Evolutionary conservation across 2,329 filamentous ascomycete genomes (phyloP), one percentile per base, ranked within the genome.

Genomic region (Colletotrichum siamense): DNA sequence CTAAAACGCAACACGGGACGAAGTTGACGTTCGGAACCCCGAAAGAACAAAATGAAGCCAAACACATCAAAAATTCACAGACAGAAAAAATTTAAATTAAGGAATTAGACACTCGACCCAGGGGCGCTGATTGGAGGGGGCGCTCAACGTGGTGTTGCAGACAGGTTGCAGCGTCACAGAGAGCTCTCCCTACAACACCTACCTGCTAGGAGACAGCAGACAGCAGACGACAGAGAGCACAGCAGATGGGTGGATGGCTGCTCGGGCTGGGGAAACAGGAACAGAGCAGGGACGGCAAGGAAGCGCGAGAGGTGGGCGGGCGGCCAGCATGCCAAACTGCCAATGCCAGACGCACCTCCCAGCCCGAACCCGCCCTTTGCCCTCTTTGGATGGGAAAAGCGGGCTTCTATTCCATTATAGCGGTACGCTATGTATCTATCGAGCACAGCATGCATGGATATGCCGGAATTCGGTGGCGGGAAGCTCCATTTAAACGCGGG

Each of bases 221-320:
- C 34, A 69, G 64, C 28, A 69, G 44, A 49, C 44, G 34, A 16
- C 34, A 36, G 15, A 36, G 34, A 66, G 69, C 34, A 16, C 49
- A 69, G 49, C 24, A 30, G 59, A 44, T 8, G 62, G 62, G n/a
- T 22, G 62, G 32, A 22, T 64, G 24, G 24, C 68, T 57, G 62
- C 32, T 8, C 32, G 65, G 32, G 34, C 24, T 36, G 62, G 49
- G 69, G 62, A 49, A 62, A 68, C 49, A 28, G 65, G 55, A 63
- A 65, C 32, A 61, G 39, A 73, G 55, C 67, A 65, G 72, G 59
- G 67, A 74, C 72, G 65, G 72, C n/a, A 30, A 64, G 9, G 16
- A 73, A 62, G 49, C 70, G 69, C 62, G 55, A 68, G 55, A 73
- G 73, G 73, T 73, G 74, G 74, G 74, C 70, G 70, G 73, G 74